A percentile compares a stretch with the other conserved stretches of the same genome.
phyloP scores from a whole-genome alignment of 805 yeast genomes.

The Yarrowia sp. region DNA sequence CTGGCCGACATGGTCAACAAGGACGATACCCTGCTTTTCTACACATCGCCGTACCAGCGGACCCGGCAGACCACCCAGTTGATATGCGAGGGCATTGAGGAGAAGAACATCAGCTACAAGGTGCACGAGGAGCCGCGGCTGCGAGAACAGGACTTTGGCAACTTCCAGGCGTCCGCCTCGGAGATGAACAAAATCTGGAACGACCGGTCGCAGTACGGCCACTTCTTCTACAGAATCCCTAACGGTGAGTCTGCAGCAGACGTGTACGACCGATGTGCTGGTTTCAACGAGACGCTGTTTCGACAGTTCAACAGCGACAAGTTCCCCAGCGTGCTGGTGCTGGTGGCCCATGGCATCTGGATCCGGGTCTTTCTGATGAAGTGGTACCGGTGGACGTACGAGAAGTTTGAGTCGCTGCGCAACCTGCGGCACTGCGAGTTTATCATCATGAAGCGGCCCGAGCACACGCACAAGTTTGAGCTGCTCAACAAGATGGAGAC shows the following conservation, averaged over 20 bases:
- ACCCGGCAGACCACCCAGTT: conserved; percentile 82
- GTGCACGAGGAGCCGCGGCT: conserved; percentile 85
- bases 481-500: conserved; percentile 61
- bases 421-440: conserved; percentile 85
- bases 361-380: conserved; percentile 88
- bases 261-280: conserved; percentile 85
- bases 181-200: conserved; percentile 80
- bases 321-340: conserved; percentile 75
- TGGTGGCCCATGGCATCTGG: conserved; percentile 94
- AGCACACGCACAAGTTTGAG: conserved; percentile 45
- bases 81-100: conserved; percentile 51
- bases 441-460: conserved; percentile 66
- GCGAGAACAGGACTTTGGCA: conserved; percentile 94
- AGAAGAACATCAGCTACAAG: conserved; percentile 46
- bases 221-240: conserved; percentile 83
- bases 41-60: conserved; percentile 81
- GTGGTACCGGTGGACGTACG: conserved; percentile 93
- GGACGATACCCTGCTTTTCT: conserved; percentile 65
- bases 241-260: conserved; percentile 96
- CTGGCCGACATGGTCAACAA: conserved; percentile 40
- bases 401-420: conserved; percentile 75
- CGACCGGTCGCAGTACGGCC: conserved; percentile 84
- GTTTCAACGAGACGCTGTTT: conserved; percentile 82
- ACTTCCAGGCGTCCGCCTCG: conserved; percentile 68
- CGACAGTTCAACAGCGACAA: conserved; percentile 66